Conservation (phyloP, 495 filamentous ascomycete species). For the Annulohypoxylon stygium region DNA sequence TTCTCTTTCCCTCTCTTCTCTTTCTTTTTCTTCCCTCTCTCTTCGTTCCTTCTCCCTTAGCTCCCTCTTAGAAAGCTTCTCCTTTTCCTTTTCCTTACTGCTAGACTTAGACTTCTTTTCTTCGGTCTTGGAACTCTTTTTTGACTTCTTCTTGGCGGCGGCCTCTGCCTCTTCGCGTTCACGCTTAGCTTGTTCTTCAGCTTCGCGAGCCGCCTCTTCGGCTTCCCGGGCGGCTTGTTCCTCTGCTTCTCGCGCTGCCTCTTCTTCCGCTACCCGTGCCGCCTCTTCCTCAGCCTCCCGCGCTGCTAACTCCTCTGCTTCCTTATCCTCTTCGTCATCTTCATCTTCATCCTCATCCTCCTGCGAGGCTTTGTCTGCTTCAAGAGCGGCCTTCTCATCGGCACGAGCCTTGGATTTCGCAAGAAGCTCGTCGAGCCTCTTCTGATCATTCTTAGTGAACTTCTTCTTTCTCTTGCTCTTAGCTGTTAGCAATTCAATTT, state of each 20-base stretch:
- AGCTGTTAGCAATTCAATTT: slow-evolving; percentile 37
- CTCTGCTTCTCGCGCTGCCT: slow-evolving; percentile 51
- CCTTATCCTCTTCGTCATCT: slow-evolving; percentile 2
- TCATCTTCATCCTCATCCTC: slow-evolving; percentile 40
- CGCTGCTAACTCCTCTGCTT: slow-evolving; percentile 42
- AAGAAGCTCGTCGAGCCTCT: slow-evolving; percentile 56
- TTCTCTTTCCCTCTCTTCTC: slow-evolving; percentile 23
- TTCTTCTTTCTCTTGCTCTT: slow-evolving; percentile 49
- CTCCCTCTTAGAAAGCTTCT: slow-evolving; percentile 46
- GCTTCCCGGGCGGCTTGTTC: slow-evolving; percentile 51
- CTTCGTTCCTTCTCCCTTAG: slow-evolving; percentile 30
- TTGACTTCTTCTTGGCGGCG: slow-evolving; percentile 57
- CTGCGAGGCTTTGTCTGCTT: slow-evolving; percentile 44
- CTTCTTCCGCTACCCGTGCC: slow-evolving; percentile 49
- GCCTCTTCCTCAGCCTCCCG: slow-evolving; percentile 50
- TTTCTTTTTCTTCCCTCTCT: slow-evolving; percentile 38
- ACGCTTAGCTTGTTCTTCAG: slow-evolving; percentile 47
- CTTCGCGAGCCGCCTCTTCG: slow-evolving; percentile 41
- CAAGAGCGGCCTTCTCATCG: slow-evolving; percentile 48
- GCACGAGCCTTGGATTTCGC: slow-evolving; percentile 52
- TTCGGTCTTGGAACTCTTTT: slow-evolving; percentile 54
- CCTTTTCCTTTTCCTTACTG: slow-evolving; percentile 47
- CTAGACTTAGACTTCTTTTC: slow-evolving; percentile 49
- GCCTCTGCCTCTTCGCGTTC: slow-evolving; percentile 53
- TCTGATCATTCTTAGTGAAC: slow-evolving; percentile 51